Percentiles rank a stretch among this genome's conserved stretches.
phyloP scores from a whole-genome alignment of 306 rosid genomes.

The Comarum palustre region DNA sequence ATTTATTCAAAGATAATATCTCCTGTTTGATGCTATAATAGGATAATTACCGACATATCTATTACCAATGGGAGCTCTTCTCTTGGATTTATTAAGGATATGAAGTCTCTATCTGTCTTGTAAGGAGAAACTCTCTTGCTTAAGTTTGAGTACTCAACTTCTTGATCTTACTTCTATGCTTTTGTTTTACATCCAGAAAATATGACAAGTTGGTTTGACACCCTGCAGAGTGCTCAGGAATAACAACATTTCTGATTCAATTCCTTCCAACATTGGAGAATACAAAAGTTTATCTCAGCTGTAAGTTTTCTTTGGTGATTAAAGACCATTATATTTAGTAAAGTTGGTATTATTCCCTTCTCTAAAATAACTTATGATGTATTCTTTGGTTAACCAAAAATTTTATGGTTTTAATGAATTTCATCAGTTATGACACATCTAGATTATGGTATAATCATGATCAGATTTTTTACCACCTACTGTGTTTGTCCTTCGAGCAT shows the following conservation, averaged over 20 bases:
- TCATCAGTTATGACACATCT: not conserved
- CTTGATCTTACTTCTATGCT: not conserved
- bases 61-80: slow-evolving; percentile 76
- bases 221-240: slow-evolving; percentile 67
- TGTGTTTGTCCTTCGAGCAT: not conserved
- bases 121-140: slow-evolving; percentile 34
- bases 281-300: slow-evolving; percentile 38
- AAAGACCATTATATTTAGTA: not conserved
- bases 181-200: slow-evolving; percentile 12
- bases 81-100: slow-evolving; percentile 50
- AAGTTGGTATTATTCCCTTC: not conserved
- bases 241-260: slow-evolving; percentile 57
- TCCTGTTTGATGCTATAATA: slow-evolving; percentile 29
- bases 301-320: slow-evolving; percentile 40
- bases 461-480: not conserved
- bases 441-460: not conserved
- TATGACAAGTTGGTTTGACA: slow-evolving; percentile 17
- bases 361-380: not conserved
- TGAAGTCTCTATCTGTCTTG: slow-evolving; percentile 63
- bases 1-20: slow-evolving; percentile 26
- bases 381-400: not conserved
- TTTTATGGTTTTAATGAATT: not conserved
- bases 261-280: slow-evolving; percentile 67
- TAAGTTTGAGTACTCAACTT: not conserved
- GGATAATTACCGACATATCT: slow-evolving; percentile 58